phyloP scores from a whole-genome alignment of 371 early-diverging fungal species.

The Dichotomocladium elegans region DNA sequence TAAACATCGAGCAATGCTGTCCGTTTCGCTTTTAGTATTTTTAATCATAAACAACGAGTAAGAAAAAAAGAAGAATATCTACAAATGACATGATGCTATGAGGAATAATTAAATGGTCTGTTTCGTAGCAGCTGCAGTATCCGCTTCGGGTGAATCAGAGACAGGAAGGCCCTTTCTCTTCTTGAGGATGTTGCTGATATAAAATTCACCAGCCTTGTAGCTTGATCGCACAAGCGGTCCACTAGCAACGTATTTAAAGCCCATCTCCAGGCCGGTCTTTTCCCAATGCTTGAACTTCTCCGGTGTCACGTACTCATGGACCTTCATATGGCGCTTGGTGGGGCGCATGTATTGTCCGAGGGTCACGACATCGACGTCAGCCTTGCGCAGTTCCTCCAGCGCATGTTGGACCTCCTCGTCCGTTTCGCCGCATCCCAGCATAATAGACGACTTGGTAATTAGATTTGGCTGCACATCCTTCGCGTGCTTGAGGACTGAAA shows the following conservation, averaged over 20 bases:
- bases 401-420: conserved; percentile 91
- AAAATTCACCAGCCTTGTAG: conserved; percentile 98
- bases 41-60: too few species aligned
- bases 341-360: conserved; percentile 99
- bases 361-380: conserved; percentile 93
- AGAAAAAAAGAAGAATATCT: too few species aligned
- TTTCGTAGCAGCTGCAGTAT: too few species aligned
- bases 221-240: conserved; percentile 95
- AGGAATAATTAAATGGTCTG: too few species aligned
- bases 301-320: conserved; percentile 90
- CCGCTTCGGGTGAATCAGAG: too few species aligned
- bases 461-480: conserved; percentile 75
- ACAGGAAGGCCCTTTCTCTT: conserved; percentile 44
- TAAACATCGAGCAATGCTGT: too few species aligned
- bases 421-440: conserved; percentile 96
- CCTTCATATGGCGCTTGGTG: conserved; percentile 98
- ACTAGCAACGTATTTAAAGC: conserved; percentile 93
- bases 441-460: conserved; percentile 95
- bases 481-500: conserved; percentile 85
- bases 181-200: conserved; percentile 83
- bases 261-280: conserved; percentile 76
- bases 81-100: too few species aligned
- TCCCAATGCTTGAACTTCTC: conserved; percentile 92
- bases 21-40: too few species aligned
- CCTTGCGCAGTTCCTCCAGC: conserved; percentile 78